A percentile compares a stretch with the other conserved stretches of the same genome.
Evolutionary conservation across 164 flowering plant species (phyloP).

Genomic region (Umbellularia californica): DNA sequence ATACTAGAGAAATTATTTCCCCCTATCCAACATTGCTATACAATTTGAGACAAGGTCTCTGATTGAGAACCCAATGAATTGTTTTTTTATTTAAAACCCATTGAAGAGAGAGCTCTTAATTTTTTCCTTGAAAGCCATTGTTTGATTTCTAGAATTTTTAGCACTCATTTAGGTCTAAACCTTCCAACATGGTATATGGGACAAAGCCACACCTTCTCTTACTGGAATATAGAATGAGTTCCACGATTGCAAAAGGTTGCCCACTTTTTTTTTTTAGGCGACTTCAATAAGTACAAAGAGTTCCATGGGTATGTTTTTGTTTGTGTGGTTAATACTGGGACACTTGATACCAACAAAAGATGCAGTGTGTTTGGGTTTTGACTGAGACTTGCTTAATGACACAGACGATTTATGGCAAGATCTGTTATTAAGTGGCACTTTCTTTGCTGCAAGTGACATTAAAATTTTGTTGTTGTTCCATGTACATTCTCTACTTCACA

Average conservation of each 20-base stretch:
- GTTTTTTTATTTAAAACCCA: too few species aligned
- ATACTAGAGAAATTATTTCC: too few species aligned
- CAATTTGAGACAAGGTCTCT: too few species aligned
- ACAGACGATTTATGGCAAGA: not conserved
- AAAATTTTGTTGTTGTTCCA: not conserved
- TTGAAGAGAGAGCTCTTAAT: too few species aligned
- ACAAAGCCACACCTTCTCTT: not conserved
- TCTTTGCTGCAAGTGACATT: not conserved
- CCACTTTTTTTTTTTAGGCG: too few species aligned
- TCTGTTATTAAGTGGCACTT: not conserved
- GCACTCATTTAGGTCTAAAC: not conserved
- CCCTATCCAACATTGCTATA: too few species aligned
- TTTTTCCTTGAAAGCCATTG: too few species aligned
- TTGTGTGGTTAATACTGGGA: not conserved
- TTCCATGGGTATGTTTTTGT: not conserved
- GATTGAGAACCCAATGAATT: too few species aligned
- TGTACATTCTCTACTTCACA: not conserved
- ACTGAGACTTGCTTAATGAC: not conserved
- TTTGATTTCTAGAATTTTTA: not conserved
- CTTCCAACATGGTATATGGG: not conserved
- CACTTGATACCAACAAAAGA: not conserved
- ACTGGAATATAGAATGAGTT: not conserved
- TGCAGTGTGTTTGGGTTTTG: not conserved
- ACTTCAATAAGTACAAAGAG: not conserved
- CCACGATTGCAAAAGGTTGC: not conserved